A percentile compares a stretch with the other conserved stretches of the same genome.
These are phyloP conservation scores for Epichloe sibirici DNA, from an alignment of 2,329 filamentous ascomycete species.

Conservation along the genomic window DNA sequence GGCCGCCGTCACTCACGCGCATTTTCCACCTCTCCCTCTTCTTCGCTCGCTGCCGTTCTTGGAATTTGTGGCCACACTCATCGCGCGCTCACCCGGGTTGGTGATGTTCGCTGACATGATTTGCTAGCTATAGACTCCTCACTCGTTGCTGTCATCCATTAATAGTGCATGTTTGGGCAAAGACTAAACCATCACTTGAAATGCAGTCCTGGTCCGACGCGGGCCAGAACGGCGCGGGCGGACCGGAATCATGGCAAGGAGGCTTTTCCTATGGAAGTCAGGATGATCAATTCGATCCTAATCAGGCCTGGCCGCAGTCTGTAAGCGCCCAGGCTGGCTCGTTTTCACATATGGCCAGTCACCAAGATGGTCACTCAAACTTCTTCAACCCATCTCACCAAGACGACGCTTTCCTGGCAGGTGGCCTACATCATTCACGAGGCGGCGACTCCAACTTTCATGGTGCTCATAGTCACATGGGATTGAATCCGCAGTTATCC, in stretches of 20 bases:
- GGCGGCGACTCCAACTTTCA: conserved; percentile 19
- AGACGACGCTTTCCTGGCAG: conserved; percentile 20
- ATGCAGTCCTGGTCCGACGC: conserved; percentile 30
- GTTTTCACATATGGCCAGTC: conserved; percentile 19
- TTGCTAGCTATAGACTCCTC: conserved; percentile 16
- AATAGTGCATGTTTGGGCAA: conserved; percentile 11
- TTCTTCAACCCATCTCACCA: conserved; percentile 24
- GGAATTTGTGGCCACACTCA: conserved; percentile 5
- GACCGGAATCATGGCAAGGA: conserved; percentile 23
- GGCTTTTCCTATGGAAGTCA: conserved; percentile 22
- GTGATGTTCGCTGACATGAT: conserved; percentile 19
- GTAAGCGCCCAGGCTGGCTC: conserved; percentile 20
- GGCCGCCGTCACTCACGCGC: background rate
- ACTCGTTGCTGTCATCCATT: conserved; percentile 6
- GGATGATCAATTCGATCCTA: conserved; percentile 26
- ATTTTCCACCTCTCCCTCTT: conserved; percentile 8
- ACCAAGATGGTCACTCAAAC: conserved; percentile 19
- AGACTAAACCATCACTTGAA: conserved; percentile 14
- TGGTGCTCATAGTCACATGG: conserved; percentile 18
- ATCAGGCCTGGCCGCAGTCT: conserved; percentile 26
- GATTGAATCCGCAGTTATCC: conserved; percentile 22
- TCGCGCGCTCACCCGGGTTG: conserved; percentile 3
- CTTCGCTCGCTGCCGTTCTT: background rate
- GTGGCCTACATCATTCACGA: conserved; percentile 18
- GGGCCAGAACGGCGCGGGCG: conserved; percentile 25